Evolutionary conservation across 1,139 yeast genomes (phyloP), one percentile per base, ranked within the genome.

Genomic region (Candida albicans): DNA sequence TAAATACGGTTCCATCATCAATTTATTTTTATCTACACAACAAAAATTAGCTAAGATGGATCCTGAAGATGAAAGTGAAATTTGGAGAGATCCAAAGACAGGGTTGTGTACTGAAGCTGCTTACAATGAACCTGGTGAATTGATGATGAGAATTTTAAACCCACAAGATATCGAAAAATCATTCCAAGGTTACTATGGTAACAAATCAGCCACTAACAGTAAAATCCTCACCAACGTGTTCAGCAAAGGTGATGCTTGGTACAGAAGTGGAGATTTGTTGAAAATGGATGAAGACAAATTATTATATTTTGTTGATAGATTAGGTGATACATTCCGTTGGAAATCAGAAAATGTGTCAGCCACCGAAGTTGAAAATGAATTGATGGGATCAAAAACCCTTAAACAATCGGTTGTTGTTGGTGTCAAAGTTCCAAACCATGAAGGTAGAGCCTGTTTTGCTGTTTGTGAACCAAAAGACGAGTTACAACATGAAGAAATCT

Each of bases 281-380:
- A 80, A 72, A 54, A 69, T 74, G 61, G 96, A 90, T 61, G 70
- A 70, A 29, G 78, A 84, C 52, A 87, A 90, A 1, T 69, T 85
- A 54, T 72, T 87, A 57, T 89, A 86, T 65, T 93, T 93, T 64
- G 90, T 89, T 39, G 99, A 91, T 67, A 73, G 99, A 58, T 70
- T 91, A 59, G 99, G 99, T 33, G 99, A 93, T 61, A 91, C 98
- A 0, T 93, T 87, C 72, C 78, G 99, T 54, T 93, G 98, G 98
- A 91, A 90, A 67, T 87, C 96, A 2, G 99, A 93, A 67, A 91
- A 93, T 65, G 97, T 93, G 30, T 83, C 95, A 28, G 90, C 98
- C 8, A 84, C 91, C 36, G 97, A 93, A 65, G 97, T 93, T 34
- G 98, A 91, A 62, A 87, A 85, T 60, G 80, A 77, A 54, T 61